Conservation (phyloP, 2,329 filamentous ascomycete species). For the Pseudogymnoascus sp. region DNA sequence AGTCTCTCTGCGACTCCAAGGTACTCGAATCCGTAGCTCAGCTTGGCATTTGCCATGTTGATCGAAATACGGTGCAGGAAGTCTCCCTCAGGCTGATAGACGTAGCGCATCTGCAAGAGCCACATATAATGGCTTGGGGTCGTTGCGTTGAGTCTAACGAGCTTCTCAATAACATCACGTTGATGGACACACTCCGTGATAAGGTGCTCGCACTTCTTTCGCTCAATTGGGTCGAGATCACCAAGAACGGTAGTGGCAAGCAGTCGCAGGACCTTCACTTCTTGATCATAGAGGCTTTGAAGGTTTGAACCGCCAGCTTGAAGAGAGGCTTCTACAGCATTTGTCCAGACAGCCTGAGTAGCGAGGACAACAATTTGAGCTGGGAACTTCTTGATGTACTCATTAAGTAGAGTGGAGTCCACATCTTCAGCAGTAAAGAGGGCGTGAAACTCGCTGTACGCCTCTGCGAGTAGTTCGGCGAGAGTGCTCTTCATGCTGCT, state of each 20-base stretch:
- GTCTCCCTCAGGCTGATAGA: slow-evolving; percentile 76
- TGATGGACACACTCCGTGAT: slow-evolving; percentile 99
- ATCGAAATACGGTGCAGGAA: slow-evolving; percentile 75
- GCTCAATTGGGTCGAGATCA: slow-evolving; percentile 74
- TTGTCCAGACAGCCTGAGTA: slow-evolving; percentile 90
- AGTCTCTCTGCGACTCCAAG: slow-evolving; percentile 92
- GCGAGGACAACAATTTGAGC: slow-evolving; percentile 94
- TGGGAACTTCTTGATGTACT: slow-evolving; percentile 78
- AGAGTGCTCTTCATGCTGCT: slow-evolving; percentile 89
- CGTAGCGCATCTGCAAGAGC: slow-evolving; percentile 95
- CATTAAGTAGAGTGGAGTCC: slow-evolving; percentile 59
- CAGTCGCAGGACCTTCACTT: slow-evolving; percentile 75
- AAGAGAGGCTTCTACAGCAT: slow-evolving; percentile 70
- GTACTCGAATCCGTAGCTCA: slow-evolving; percentile 97
- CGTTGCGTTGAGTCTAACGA: slow-evolving; percentile 65
- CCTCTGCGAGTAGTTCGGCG: slow-evolving; percentile 81
- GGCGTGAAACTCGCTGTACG: slow-evolving; percentile 70
- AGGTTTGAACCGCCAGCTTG: slow-evolving; percentile 62
- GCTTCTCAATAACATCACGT: slow-evolving; percentile 82
- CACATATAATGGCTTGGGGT: slow-evolving; percentile 78
- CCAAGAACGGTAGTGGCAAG: slow-evolving; percentile 84
- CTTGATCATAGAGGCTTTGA: slow-evolving; percentile 64
- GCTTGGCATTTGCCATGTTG: slow-evolving; percentile 92
- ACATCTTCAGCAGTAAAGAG: slow-evolving; percentile 66
- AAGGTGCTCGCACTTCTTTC: slow-evolving; percentile 96